Percentiles rank a stretch among this genome's conserved stretches.
Conservation (phyloP, 441 rosid genomes). For the Euphorbia celastroides region DNA sequence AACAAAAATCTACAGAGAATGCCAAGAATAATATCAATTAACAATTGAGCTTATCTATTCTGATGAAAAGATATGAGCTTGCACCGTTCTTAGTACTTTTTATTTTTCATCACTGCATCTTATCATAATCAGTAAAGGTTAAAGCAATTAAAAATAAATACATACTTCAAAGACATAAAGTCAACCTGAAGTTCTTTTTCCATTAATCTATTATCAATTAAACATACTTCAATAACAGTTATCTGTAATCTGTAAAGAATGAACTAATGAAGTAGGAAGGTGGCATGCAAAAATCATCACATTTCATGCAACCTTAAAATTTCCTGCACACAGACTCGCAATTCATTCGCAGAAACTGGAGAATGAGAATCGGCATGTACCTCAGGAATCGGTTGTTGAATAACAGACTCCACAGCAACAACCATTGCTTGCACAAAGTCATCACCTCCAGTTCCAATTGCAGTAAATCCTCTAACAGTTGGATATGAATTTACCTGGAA, state of each 20-base stretch:
- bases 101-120: not conserved
- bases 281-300: not conserved
- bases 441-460: slow-evolving; percentile 95
- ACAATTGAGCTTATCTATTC: not conserved
- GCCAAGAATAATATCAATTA: not conserved
- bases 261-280: not conserved
- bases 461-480: slow-evolving; percentile 89
- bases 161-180: not conserved
- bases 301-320: not conserved
- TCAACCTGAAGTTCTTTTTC: not conserved
- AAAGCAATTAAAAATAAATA: not conserved
- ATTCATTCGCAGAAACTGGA: slow-evolving; percentile 3
- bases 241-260: not conserved
- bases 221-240: not conserved
- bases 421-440: slow-evolving; percentile 97
- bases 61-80: not conserved
- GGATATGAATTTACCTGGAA: slow-evolving; percentile 86
- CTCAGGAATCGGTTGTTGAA: slow-evolving; percentile 75
- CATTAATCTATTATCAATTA: not conserved
- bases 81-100: not conserved
- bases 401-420: slow-evolving; percentile 93
- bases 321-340: not conserved
- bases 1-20: not conserved
- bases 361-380: slow-evolving; percentile 27
- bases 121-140: not conserved